These are phyloP conservation scores for Penicillium sp. DNA, from an alignment of 2,329 filamentous ascomycete species.

Conservation along the genomic window DNA sequence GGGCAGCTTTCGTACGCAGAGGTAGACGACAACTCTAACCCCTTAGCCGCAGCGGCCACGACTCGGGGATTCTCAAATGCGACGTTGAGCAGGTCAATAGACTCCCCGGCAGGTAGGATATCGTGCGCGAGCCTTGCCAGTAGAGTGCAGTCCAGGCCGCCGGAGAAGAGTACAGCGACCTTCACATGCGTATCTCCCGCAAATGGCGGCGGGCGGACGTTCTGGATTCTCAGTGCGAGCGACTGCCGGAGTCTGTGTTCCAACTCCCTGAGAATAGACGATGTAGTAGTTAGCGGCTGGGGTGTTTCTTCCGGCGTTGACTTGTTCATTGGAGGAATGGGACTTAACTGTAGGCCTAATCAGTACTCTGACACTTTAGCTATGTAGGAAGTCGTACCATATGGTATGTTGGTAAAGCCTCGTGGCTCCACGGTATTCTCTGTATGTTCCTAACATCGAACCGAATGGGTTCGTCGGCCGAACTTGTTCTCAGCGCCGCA, in stretches of 20 bases:
- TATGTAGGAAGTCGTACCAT: constrained; percentile 29
- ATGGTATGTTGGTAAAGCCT: constrained; percentile 23
- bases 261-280: constrained; percentile 60
- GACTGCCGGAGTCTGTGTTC: constrained; percentile 63
- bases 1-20: constrained; percentile 79
- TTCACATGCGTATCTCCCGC: constrained; percentile 37
- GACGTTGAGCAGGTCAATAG: constrained; percentile 90
- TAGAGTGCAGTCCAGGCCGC: constrained; percentile 89
- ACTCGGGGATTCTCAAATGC: constrained; percentile 93
- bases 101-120: constrained; percentile 68
- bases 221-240: constrained; percentile 66
- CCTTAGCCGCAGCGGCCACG: constrained; percentile 59
- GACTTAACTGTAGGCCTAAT: constrained; percentile 38
- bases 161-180: constrained; percentile 87
- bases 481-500: neutral
- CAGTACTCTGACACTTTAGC: constrained; percentile 10
- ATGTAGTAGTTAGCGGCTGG: constrained; percentile 43
- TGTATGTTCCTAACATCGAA: constrained; percentile 28
- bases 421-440: constrained; percentile 35
- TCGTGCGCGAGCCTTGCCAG: constrained; percentile 82
- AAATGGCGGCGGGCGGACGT: constrained; percentile 65
- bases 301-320: constrained; percentile 35
- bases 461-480: constrained; percentile 4
- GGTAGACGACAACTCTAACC: constrained; percentile 27
- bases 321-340: constrained; percentile 53